Evolutionary conservation across 345 rosid species (phyloP).

Genomic region (Citrus medica): DNA sequence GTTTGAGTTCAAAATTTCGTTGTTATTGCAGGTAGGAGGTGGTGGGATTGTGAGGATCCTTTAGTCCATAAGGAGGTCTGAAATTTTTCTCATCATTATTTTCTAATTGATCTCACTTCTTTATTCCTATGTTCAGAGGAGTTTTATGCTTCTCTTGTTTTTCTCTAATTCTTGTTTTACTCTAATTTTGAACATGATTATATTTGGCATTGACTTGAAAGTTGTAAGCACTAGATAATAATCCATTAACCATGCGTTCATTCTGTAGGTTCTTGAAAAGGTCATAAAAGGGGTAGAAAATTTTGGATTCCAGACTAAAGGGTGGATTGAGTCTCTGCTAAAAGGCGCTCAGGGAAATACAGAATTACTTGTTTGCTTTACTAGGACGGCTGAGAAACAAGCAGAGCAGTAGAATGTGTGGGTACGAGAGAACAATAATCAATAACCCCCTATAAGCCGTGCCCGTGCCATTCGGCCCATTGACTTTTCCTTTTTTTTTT

Average conservation of each 20-base stretch:
- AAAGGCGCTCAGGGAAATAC: conserved; percentile 91
- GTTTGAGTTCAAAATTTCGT: not conserved
- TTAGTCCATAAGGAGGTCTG: conserved; percentile 83
- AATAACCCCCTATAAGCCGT: too few species aligned
- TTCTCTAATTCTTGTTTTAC: not conserved
- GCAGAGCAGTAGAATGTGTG: not conserved
- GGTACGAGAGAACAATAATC: not conserved
- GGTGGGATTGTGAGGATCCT: conserved; percentile 98
- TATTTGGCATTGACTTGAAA: not conserved
- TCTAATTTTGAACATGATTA: not conserved
- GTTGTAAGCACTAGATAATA: not conserved
- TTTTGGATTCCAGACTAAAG: conserved; percentile 66
- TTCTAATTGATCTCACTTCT: not conserved
- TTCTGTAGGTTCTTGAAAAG: conserved; percentile 68
- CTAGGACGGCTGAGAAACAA: conserved; percentile 31
- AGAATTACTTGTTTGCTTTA: conserved; percentile 80
- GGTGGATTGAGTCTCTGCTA: conserved; percentile 84
- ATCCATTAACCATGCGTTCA: not conserved
- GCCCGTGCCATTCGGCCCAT: too few species aligned
- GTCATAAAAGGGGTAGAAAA: conserved; percentile 71
- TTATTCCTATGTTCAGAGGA: not conserved
- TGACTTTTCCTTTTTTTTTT: too few species aligned
- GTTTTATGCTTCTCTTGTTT: not conserved
- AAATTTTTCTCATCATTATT: not conserved
- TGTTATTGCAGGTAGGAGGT: conserved; percentile 61